Conservation (phyloP, 768 basidiomycete genomes). For the Sutorius australiensis region DNA sequence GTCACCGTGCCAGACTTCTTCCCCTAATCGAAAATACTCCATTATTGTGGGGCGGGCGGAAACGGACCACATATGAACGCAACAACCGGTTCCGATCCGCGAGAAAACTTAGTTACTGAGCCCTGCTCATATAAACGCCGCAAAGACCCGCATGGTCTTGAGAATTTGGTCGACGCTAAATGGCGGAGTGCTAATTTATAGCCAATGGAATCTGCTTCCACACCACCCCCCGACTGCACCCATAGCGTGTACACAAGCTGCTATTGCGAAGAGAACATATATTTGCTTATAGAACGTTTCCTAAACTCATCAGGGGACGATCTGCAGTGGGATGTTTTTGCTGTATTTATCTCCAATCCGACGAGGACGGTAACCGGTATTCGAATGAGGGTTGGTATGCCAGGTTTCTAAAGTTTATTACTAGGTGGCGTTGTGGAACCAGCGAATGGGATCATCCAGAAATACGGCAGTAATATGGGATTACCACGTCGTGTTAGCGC, state of each 20-base stretch:
- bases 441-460: conserved; percentile 39
- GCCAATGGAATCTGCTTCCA: conserved; percentile 17
- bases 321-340: conserved; percentile 46
- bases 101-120: conserved; percentile 8
- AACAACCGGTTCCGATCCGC: conserved; percentile 6
- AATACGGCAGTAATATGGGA: conserved; percentile 60
- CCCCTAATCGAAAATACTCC: neutral
- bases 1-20: neutral
- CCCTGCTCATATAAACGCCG: neutral
- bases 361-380: conserved; percentile 46
- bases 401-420: conserved; percentile 4
- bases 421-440: conserved; percentile 65
- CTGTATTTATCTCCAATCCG: conserved; percentile 64
- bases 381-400: neutral
- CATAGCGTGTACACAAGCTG: conserved; percentile 50
- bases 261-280: conserved; percentile 76
- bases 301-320: conserved; percentile 24
- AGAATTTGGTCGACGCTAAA: neutral
- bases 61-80: neutral
- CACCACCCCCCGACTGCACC: conserved; percentile 18
- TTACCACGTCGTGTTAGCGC: conserved; percentile 65
- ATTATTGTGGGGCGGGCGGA: neutral
- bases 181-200: conserved; percentile 21
- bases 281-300: conserved; percentile 51
- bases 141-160: neutral